Evolutionary conservation across 306 rosid species (phyloP).

Genomic region (Trifolium dubium): DNA sequence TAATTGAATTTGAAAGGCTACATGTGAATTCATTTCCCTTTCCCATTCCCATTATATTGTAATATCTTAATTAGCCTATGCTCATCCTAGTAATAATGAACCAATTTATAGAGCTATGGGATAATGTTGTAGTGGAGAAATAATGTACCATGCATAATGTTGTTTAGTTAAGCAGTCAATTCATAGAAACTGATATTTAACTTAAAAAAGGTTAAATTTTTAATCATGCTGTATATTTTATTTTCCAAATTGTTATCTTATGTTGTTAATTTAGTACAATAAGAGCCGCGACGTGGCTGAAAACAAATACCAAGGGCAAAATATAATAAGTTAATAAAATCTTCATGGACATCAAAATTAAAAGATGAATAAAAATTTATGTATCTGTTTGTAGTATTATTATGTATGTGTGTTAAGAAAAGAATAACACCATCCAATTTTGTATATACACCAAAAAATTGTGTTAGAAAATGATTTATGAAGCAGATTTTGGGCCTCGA

Average conservation of each 20-base stretch:
- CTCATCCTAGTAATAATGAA: background rate
- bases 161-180: conserved; percentile 4
- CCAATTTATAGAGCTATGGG: conserved; percentile 41
- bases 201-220: background rate
- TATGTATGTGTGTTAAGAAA: background rate
- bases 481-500: background rate
- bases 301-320: conserved; percentile 2
- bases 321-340: background rate
- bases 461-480: background rate
- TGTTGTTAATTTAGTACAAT: background rate
- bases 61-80: background rate
- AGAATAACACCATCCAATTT: background rate
- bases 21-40: background rate
- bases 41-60: conserved; percentile 17
- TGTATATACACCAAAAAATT: background rate
- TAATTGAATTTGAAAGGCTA: background rate
- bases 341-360: background rate
- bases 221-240: background rate
- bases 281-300: background rate
- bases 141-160: background rate
- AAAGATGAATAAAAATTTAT: background rate
- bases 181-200: background rate
- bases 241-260: background rate
- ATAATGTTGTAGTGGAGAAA: background rate
- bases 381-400: background rate